These are phyloP conservation scores for Comarum palustre DNA, from an alignment of 306 rosid genomes.

Conservation along the genomic window DNA sequence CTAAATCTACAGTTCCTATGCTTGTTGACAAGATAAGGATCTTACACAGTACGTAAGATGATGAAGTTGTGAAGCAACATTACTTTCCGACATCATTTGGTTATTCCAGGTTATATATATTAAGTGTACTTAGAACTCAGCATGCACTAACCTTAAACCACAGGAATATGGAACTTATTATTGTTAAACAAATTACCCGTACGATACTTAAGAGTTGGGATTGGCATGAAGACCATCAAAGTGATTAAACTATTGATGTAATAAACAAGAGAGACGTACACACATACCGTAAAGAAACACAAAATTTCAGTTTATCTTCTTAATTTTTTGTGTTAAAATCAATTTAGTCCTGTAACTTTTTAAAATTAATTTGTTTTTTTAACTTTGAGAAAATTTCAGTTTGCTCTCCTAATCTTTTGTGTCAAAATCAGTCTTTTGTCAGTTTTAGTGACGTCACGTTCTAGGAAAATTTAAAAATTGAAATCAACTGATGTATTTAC, in stretches of 20 bases:
- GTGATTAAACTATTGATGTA: neutral
- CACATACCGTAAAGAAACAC: constrained; percentile 9
- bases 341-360: too few relatives aligned
- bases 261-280: neutral
- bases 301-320: too few relatives aligned
- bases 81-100: neutral
- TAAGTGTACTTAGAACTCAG: neutral
- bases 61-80: neutral
- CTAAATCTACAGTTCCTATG: neutral
- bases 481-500: too few relatives aligned
- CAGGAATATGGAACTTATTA: neutral
- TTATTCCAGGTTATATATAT: neutral
- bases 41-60: too few relatives aligned
- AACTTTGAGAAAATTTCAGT: too few relatives aligned
- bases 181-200: neutral
- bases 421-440: too few relatives aligned
- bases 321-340: too few relatives aligned
- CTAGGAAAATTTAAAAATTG: too few relatives aligned
- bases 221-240: constrained; percentile 16
- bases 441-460: too few relatives aligned
- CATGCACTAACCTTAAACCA: constrained; percentile 11
- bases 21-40: neutral
- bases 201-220: constrained; percentile 9
- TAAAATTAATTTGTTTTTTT: too few relatives aligned
- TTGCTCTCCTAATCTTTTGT: too few relatives aligned